phyloP scores from a whole-genome alignment of 345 rosid species.

The Camelina sativa region DNA sequence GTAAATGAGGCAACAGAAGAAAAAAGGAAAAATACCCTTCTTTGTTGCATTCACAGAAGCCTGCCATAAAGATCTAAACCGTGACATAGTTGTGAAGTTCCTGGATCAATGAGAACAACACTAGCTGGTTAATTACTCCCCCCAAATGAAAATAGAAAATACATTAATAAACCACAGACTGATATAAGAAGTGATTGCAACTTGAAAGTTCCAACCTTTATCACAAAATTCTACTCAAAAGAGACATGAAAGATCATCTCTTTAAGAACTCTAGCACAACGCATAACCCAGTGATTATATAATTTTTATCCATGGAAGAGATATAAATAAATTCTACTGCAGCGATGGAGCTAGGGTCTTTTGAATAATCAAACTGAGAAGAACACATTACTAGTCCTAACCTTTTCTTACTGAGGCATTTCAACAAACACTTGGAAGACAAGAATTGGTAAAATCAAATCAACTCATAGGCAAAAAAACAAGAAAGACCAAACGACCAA shows the following conservation, averaged over 20 bases:
- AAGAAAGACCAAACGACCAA: not conserved
- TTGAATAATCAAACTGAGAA: not conserved
- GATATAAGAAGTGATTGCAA: not conserved
- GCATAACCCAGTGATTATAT: not conserved
- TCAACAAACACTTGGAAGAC: slow-evolving; percentile 33
- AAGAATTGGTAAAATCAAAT: not conserved
- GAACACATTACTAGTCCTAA: not conserved
- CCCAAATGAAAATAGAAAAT: slow-evolving; percentile 11
- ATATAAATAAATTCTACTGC: not conserved
- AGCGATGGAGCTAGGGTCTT: not conserved
- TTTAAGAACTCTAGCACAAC: not conserved
- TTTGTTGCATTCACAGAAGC: slow-evolving; percentile 75
- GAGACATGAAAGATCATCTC: not conserved
- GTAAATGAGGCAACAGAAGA: slow-evolving; percentile 1
- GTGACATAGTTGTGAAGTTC: slow-evolving; percentile 57
- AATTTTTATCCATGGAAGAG: not conserved
- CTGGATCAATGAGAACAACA: not conserved
- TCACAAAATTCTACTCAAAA: not conserved
- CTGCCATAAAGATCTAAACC: slow-evolving; percentile 73
- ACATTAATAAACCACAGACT: not conserved
- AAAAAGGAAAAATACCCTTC: slow-evolving; percentile 54
- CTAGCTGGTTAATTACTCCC: slow-evolving; percentile 5
- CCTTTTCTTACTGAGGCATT: slow-evolving; percentile 25
- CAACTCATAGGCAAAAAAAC: not conserved
- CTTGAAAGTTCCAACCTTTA: not conserved